Percentiles rank a stretch among this genome's conserved stretches.
These are phyloP conservation scores for Antitrichia curtipendula DNA, from an alignment of 225 moss, liverwort and hornwort genomes.

Conservation along the genomic window DNA sequence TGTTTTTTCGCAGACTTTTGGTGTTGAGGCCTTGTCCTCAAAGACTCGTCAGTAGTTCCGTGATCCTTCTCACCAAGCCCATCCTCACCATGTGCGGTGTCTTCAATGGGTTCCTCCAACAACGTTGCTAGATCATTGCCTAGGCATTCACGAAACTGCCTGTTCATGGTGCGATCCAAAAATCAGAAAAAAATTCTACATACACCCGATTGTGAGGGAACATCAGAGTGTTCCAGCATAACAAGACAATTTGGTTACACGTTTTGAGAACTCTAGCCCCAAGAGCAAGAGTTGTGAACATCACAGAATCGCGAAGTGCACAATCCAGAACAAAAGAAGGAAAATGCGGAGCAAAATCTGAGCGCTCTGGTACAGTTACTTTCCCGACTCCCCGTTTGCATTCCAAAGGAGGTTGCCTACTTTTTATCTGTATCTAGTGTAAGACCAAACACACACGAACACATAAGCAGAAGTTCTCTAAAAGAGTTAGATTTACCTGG, in stretches of 20 bases:
- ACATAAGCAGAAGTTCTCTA: neutral
- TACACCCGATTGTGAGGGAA: neutral
- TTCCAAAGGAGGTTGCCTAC: neutral
- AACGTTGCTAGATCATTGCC: conserved; percentile 34
- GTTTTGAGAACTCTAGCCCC: neutral
- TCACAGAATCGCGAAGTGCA: neutral
- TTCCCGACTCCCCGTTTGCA: neutral
- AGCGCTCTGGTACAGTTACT: neutral
- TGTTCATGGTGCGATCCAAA: neutral
- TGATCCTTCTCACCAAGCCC: conserved; percentile 3
- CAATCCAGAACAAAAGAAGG: neutral
- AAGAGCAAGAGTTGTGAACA: neutral
- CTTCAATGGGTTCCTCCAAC: conserved; percentile 10
- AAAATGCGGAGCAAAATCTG: neutral
- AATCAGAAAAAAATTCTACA: neutral
- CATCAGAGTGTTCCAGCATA: neutral
- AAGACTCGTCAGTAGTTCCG: neutral
- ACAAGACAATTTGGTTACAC: neutral
- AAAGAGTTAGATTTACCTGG: neutral
- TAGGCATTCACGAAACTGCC: conserved; percentile 52
- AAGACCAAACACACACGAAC: neutral
- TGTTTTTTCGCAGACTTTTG: conserved; percentile 19
- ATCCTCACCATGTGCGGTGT: conserved; percentile 1
- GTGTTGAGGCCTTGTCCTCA: neutral
- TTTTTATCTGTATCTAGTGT: neutral